phyloP scores from a whole-genome alignment of 495 filamentous ascomycete genomes.

The Friedmanniomyces simplex region DNA sequence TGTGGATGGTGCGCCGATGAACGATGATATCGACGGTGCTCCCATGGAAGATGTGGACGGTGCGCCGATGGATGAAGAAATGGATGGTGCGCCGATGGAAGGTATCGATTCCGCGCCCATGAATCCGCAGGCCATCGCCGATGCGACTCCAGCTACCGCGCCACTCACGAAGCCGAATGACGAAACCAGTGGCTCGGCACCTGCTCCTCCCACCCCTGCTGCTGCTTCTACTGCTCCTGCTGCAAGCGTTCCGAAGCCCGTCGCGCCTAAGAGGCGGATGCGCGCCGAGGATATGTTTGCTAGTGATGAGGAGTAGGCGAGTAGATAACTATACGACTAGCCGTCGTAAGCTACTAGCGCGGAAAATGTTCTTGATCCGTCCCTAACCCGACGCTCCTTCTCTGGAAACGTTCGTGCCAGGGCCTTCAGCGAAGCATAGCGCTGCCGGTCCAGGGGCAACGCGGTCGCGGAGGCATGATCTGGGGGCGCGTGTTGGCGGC shows the following conservation, averaged over 20 bases:
- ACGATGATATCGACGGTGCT: conserved; percentile 37
- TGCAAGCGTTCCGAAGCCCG: conserved; percentile 32
- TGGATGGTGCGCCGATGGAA: conserved; percentile 35
- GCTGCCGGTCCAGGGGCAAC: too few relatives aligned
- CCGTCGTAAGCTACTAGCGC: too few relatives aligned
- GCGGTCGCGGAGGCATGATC: too few relatives aligned
- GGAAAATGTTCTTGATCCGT: too few relatives aligned
- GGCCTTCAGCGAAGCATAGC: too few relatives aligned
- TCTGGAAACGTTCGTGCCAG: too few relatives aligned
- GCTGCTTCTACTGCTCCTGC: not conserved
- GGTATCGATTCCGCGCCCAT: not conserved
- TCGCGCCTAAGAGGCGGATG: conserved; percentile 43
- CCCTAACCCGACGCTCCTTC: too few relatives aligned
- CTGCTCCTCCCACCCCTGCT: not conserved
- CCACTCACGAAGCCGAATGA: conserved; percentile 6
- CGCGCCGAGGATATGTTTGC: conserved; percentile 95
- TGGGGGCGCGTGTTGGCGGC: too few relatives aligned
- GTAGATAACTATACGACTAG: not conserved
- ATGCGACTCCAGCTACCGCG: conserved; percentile 4
- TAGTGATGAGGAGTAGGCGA: conserved; percentile 31
- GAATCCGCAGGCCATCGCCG: conserved; percentile 7
- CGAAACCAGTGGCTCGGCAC: too few relatives aligned
- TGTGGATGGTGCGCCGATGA: conserved; percentile 33
- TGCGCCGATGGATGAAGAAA: conserved; percentile 31
- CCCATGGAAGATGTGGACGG: conserved; percentile 43